These are phyloP conservation scores for Ceratocystis variospora DNA, from an alignment of 2,329 filamentous ascomycete species.

Conservation along the genomic window DNA sequence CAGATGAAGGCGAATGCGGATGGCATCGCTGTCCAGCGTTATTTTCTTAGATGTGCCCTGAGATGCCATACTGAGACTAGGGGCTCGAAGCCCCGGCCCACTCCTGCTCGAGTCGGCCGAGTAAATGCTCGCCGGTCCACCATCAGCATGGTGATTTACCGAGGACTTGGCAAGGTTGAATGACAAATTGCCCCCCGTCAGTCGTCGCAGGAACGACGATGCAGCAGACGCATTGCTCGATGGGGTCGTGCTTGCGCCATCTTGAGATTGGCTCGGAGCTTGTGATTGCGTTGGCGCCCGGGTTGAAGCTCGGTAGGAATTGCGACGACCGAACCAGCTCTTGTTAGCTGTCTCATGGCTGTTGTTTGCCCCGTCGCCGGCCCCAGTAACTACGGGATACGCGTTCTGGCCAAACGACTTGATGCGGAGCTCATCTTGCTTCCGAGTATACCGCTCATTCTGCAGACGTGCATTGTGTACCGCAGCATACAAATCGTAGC, in stretches of 20 bases:
- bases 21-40: slow-evolving; percentile 57
- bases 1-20: slow-evolving; percentile 75
- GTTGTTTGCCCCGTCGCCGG: slow-evolving; percentile 28
- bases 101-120: slow-evolving; percentile 41
- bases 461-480: slow-evolving; percentile 84
- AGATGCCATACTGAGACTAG: slow-evolving; percentile 40
- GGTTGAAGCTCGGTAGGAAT: slow-evolving; percentile 50
- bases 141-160: slow-evolving; percentile 42
- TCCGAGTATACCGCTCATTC: slow-evolving; percentile 71
- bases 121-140: slow-evolving; percentile 46
- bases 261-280: slow-evolving; percentile 43
- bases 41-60: slow-evolving; percentile 34
- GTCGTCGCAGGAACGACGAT: slow-evolving; percentile 61
- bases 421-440: slow-evolving; percentile 53
- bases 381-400: neutral
- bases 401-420: slow-evolving; percentile 50
- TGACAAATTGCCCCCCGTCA: slow-evolving; percentile 54
- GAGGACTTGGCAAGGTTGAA: slow-evolving; percentile 78
- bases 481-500: slow-evolving; percentile 66
- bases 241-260: slow-evolving; percentile 54
- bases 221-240: slow-evolving; percentile 52
- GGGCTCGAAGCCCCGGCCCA: slow-evolving; percentile 39
- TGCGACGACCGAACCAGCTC: slow-evolving; percentile 49
- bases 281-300: slow-evolving; percentile 37
- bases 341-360: slow-evolving; percentile 21